phyloP scores from a whole-genome alignment of 768 basidiomycete species.

The Dictyophora rubrovolvata region DNA sequence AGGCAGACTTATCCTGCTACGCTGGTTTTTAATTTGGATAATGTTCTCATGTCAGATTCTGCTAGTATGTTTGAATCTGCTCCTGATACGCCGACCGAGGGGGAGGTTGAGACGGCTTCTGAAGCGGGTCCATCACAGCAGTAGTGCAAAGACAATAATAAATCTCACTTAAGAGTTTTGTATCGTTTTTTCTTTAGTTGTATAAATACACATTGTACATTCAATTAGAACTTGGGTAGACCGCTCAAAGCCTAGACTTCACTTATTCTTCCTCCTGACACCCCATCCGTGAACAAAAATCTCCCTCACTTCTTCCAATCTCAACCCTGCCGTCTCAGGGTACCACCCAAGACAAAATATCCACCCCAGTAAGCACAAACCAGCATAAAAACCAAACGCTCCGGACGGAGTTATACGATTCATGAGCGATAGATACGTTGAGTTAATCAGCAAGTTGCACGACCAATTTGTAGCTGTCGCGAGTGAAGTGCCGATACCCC shows the following conservation, averaged over 20 bases:
- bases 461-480: conserved; percentile 74
- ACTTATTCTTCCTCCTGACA: conserved; percentile 39
- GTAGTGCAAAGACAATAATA: too few relatives aligned
- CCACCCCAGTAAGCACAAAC: conserved; percentile 59
- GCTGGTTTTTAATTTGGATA: conserved; percentile 1
- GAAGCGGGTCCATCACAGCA: too few relatives aligned
- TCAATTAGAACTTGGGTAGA: too few relatives aligned
- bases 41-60: background rate
- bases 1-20: conserved; percentile 1
- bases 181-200: too few relatives aligned
- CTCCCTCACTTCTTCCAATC: conserved; percentile 55
- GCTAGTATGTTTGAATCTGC: background rate
- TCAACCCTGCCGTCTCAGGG: conserved; percentile 71
- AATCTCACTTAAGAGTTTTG: too few relatives aligned
- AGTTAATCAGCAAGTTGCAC: conserved; percentile 63
- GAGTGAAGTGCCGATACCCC: conserved; percentile 68
- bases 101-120: background rate
- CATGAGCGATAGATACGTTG: conserved; percentile 77
- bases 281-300: conserved; percentile 59
- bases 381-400: conserved; percentile 70
- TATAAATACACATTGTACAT: too few relatives aligned
- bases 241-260: background rate
- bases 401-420: conserved; percentile 60
- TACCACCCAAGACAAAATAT: conserved; percentile 61
- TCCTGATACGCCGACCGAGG: background rate